Evolutionary conservation across 176 grass and related monocot species (phyloP), one percentile per base, ranked within the genome.

Genomic region (Eleusine coracana): DNA sequence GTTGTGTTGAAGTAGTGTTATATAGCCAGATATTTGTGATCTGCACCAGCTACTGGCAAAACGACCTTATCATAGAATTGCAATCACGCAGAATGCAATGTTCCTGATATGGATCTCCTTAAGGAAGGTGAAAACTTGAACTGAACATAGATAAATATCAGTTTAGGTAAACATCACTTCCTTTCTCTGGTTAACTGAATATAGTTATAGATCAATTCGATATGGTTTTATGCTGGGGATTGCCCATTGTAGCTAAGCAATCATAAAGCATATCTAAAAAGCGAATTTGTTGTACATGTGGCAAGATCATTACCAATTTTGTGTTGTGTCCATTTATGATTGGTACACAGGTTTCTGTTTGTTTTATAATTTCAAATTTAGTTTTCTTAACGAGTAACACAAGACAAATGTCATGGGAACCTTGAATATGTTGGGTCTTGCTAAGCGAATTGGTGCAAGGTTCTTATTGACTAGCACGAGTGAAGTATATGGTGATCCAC

Each of bases 361-460:
- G 44, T 42, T 75, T 12, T 45, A 20, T 49, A 15, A 15, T 80
- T 9, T 68, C 81, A 84, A 70, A 70, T 68, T 77, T 66, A 80
- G 44, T 12, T 45, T 44, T 42, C 81, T 72, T 92, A 80, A 91
- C 90, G 50, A 84, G 60, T 84, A 72, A 55, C 86, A 92, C 83
- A 97, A 97, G 90, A 97, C 95, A 86, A 92, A 97, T 92, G 92
- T 97, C 77, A 97, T 97, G 84, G 92, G 95, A 52, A 97, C 95
- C 38, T 80, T 97, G 76, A 97, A 94, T 86, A 97, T 97, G 95
- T 83, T 97, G 88, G 95, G 95, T 61, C 80, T 97, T 76, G 90
- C 95, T 70, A 97, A 94, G 86, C 76, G 90, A 52, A 92, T 97
- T 84, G 95, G 95, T 48, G 95, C 92, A 60, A 92, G 95, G 88